A percentile compares a stretch with the other conserved stretches of the same genome.
These are phyloP conservation scores for Citeromyces hawaiiensis DNA, from an alignment of 1,139 yeast species.

Conservation along the genomic window DNA sequence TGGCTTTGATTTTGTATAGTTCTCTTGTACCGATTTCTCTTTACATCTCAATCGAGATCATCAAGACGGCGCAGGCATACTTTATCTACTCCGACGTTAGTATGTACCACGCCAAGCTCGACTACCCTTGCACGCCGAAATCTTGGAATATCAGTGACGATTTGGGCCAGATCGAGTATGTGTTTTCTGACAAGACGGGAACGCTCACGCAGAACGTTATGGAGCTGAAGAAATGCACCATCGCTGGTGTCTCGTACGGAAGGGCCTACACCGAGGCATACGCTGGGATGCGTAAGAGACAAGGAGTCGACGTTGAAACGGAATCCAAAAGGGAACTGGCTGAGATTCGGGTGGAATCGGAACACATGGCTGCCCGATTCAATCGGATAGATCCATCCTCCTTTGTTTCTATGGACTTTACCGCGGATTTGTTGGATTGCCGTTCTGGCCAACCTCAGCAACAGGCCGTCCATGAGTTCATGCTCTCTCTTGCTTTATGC, in stretches of 20 bases:
- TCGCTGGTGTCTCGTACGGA: conserved; percentile 41
- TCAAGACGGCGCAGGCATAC: conserved; percentile 44
- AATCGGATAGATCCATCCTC: conserved; percentile 14
- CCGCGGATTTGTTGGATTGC: conserved; percentile 19
- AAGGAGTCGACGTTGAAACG: conserved; percentile 37
- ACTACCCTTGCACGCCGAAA: conserved; percentile 48
- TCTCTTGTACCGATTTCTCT: conserved; percentile 48
- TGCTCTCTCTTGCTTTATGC: conserved; percentile 40
- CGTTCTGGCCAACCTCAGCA: conserved; percentile 27
- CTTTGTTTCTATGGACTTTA: conserved; percentile 32
- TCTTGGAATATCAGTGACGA: conserved; percentile 54
- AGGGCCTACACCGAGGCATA: conserved; percentile 48
- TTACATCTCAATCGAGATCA: conserved; percentile 45
- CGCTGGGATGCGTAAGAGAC: conserved; percentile 42
- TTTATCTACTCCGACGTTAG: conserved; percentile 37
- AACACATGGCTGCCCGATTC: conserved; percentile 23
- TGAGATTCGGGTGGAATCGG: conserved; percentile 23
- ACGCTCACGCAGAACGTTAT: conserved; percentile 47
- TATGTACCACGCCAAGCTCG: conserved; percentile 38
- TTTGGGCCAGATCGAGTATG: conserved; percentile 50
- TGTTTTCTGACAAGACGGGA: conserved; percentile 51
- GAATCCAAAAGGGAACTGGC: conserved; percentile 28
- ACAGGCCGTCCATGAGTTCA: conserved; percentile 31
- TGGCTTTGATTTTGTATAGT: conserved; percentile 40
- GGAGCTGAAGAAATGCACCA: conserved; percentile 51